Conservation (phyloP, 371 early-diverging fungal species). For the Mucor piriformis region DNA sequence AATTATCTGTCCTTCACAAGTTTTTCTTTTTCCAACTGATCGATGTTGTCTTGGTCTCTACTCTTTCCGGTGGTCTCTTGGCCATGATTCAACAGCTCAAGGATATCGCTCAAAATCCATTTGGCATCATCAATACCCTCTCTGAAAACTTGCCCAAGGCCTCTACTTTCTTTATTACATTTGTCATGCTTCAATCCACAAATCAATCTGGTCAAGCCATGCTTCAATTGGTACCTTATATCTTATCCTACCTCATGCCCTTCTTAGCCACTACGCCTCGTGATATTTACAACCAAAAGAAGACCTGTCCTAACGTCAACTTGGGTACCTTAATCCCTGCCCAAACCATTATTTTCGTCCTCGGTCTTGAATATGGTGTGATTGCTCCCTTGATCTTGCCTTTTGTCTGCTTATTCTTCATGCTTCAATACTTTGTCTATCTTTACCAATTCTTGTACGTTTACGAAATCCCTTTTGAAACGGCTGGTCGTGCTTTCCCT, state of each 20-base stretch:
- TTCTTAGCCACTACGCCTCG: conserved; percentile 79
- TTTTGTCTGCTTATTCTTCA: conserved; percentile 77
- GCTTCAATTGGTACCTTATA: conserved; percentile 66
- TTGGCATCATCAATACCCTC: conserved; percentile 53
- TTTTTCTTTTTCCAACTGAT: conserved; percentile 84
- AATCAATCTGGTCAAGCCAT: conserved; percentile 70
- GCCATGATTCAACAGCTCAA: conserved; percentile 35
- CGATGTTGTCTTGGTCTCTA: conserved; percentile 81
- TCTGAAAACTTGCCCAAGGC: conserved; percentile 67
- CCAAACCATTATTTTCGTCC: conserved; percentile 71
- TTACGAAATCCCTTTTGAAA: conserved; percentile 61
- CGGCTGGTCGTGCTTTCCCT: conserved; percentile 76
- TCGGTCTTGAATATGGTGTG: conserved; percentile 73
- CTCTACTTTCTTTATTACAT: conserved; percentile 82
- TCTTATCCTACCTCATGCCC: conserved; percentile 65
- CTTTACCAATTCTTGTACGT: conserved; percentile 81
- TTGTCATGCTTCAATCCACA: conserved; percentile 74
- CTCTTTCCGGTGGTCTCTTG: conserved; percentile 69
- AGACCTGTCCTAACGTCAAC: conserved; percentile 42
- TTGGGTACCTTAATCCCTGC: conserved; percentile 58
- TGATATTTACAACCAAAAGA: conserved; percentile 59
- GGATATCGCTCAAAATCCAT: conserved; percentile 45
- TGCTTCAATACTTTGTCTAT: conserved; percentile 75
- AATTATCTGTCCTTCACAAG: conserved; percentile 61
- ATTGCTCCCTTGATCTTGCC: conserved; percentile 82